A percentile compares a stretch with the other conserved stretches of the same genome.
Conservation (phyloP, 495 filamentous ascomycete genomes). For the Aspergillus diversus region DNA sequence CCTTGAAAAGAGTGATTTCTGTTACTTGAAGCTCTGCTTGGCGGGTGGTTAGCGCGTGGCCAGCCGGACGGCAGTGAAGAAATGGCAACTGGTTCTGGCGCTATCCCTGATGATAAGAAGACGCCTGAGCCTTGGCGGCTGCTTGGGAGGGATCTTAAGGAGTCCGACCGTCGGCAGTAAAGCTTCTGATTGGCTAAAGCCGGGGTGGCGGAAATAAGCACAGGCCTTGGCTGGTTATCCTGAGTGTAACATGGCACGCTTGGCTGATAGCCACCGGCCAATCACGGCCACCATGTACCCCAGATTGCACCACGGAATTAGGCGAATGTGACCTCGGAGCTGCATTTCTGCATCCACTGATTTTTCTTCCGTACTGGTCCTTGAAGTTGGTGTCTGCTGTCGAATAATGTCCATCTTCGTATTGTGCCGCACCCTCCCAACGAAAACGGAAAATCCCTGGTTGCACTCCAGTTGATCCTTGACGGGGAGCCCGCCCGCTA, state of each 20-base stretch:
- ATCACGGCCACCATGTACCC: neutral
- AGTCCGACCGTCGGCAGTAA: neutral
- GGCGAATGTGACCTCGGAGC: conserved; percentile 4
- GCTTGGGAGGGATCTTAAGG: neutral
- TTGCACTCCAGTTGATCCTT: too few species aligned
- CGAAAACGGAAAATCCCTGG: too few species aligned
- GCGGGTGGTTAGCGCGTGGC: neutral
- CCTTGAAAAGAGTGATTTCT: neutral
- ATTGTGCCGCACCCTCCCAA: too few species aligned
- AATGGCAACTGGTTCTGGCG: neutral
- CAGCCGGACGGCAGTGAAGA: too few species aligned
- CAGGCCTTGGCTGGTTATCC: neutral
- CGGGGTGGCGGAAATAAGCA: conserved; percentile 11
- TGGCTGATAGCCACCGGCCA: conserved; percentile 6
- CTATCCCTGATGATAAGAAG: conserved; percentile 1
- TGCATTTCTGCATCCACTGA: conserved; percentile 11
- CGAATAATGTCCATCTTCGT: too few species aligned
- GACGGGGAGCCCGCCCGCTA: too few species aligned
- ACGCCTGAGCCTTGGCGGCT: neutral
- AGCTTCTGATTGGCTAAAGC: neutral
- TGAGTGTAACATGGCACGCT: conserved; percentile 12
- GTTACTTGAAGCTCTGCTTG: neutral
- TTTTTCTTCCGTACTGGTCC: conserved; percentile 27
- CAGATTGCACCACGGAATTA: conserved; percentile 6
- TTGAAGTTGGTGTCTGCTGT: neutral